Evolutionary conservation across 192 early-diverging fungal species (phyloP).

Genomic region (Gaertneriomyces sp.): DNA sequence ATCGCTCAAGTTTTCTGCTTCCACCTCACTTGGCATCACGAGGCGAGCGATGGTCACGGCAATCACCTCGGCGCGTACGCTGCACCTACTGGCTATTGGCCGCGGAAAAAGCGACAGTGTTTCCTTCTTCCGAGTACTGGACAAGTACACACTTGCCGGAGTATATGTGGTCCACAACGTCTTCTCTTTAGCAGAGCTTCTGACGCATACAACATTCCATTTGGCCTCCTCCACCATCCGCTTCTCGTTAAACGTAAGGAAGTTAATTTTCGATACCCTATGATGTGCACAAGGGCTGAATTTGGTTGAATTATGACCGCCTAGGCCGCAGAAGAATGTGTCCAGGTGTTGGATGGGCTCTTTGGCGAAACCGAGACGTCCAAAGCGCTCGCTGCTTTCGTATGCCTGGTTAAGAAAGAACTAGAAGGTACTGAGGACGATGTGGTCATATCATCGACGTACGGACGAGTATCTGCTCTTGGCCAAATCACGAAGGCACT

Average conservation of each 20-base stretch:
- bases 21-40: conserved; percentile 52
- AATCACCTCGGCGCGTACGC: conserved; percentile 55
- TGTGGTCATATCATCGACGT: conserved; percentile 1
- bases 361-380: conserved; percentile 96
- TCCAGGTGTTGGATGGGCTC: conserved; percentile 86
- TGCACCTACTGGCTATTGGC: conserved; percentile 43
- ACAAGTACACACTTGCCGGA: conserved; percentile 60
- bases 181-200: conserved; percentile 72
- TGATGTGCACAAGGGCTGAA: conserved; percentile 8
- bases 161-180: conserved; percentile 63
- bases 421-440: conserved; percentile 33
- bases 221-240: conserved; percentile 69
- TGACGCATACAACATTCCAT: conserved; percentile 74
- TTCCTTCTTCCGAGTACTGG: conserved; percentile 53
- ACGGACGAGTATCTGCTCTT: conserved; percentile 30
- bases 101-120: conserved; percentile 12
- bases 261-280: conserved; percentile 9
- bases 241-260: conserved; percentile 39
- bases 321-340: conserved; percentile 80
- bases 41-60: conserved; percentile 56
- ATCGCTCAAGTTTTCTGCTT: conserved; percentile 57
- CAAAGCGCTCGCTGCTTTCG: conserved; percentile 82
- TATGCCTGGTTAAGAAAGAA: conserved; percentile 47
- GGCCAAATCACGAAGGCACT: conserved; percentile 36
- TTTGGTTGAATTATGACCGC: background rate